Percentiles rank a stretch among this genome's conserved stretches.
phyloP scores from a whole-genome alignment of 2,329 filamentous ascomycete genomes.

The Sporothrix pseudoabietina region DNA sequence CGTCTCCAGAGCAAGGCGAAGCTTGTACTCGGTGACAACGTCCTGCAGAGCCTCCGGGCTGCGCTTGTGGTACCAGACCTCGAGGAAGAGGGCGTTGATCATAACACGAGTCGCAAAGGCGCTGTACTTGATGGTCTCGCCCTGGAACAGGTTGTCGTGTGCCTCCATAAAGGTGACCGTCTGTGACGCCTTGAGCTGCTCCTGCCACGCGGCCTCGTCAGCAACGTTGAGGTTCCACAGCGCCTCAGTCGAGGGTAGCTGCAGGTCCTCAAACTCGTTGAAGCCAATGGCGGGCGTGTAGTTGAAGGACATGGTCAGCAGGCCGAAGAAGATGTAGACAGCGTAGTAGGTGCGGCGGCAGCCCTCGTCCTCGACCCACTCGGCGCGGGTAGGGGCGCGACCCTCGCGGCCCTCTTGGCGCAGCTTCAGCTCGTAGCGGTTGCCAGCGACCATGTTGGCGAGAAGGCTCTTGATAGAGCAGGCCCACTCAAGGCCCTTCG shows the following conservation, averaged over 20 bases:
- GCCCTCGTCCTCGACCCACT: constrained; percentile 97
- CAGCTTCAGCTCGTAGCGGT: constrained; percentile 92
- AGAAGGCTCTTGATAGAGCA: constrained; percentile 98
- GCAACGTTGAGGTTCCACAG: constrained; percentile 84
- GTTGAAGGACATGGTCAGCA: constrained; percentile 94
- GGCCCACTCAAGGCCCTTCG: constrained; percentile 96
- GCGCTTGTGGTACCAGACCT: constrained; percentile 98
- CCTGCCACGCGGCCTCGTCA: constrained; percentile 82
- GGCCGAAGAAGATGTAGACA: constrained; percentile 97
- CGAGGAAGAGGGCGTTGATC: constrained; percentile 97
- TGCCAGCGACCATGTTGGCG: constrained; percentile 98
- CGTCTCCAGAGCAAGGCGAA: constrained; percentile 92
- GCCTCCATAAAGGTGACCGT: constrained; percentile 89
- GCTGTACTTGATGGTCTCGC: constrained; percentile 86
- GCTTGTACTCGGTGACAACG: constrained; percentile 97
- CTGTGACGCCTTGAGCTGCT: constrained; percentile 69
- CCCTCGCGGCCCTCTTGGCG: constrained; percentile 84
- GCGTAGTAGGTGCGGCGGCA: constrained; percentile 97
- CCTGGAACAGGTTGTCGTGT: constrained; percentile 93
- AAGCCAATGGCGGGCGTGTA: constrained; percentile 97
- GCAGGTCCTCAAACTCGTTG: constrained; percentile 93
- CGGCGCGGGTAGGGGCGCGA: constrained; percentile 72
- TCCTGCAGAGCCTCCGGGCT: constrained; percentile 97
- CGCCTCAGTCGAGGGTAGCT: constrained; percentile 89
- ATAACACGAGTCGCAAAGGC: constrained; percentile 96